These are phyloP conservation scores for Eimeria tenella DNA, from an alignment of 169 alveolate species.

Conservation along the genomic window DNA sequence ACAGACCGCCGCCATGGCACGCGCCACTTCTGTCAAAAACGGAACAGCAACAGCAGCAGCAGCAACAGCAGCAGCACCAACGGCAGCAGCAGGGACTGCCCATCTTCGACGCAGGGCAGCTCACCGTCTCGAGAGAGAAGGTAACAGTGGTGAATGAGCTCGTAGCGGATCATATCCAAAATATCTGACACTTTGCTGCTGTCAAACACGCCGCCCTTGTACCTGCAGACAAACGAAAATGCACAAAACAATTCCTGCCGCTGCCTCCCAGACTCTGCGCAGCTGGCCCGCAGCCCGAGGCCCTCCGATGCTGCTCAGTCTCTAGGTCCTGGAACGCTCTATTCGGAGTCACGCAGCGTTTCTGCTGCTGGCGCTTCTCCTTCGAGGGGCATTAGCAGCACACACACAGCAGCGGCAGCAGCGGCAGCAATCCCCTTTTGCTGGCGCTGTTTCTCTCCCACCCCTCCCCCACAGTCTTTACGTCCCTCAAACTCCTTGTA, in stretches of 20 bases:
- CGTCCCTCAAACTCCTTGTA: not conserved
- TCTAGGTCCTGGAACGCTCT: not conserved
- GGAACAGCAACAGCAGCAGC: not conserved
- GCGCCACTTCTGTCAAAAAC: conserved; percentile 16
- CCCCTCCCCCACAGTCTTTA: too few species aligned
- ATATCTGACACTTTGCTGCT: conserved; percentile 90
- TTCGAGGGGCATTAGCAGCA: not conserved
- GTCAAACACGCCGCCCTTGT: conserved; percentile 82
- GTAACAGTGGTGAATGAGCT: conserved; percentile 88
- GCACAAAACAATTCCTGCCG: not conserved
- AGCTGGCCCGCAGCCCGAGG: not conserved
- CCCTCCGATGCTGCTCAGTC: conserved; percentile 17
- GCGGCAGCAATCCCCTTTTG: too few species aligned
- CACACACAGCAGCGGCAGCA: too few species aligned
- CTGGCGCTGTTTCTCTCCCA: too few species aligned
- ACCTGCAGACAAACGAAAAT: conserved; percentile 2
- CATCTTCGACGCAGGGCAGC: too few species aligned
- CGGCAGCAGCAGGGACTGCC: not conserved
- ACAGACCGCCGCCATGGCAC: conserved; percentile 11
- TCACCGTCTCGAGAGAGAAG: conserved; percentile 46
- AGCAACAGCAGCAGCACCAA: not conserved
- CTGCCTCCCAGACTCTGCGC: not conserved
- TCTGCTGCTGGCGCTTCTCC: not conserved
- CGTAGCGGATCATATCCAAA: conserved; percentile 90
- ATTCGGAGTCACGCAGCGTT: not conserved